Base-by-base conservation (phyloP, 2,329 filamentous ascomycete genomes). In the Penicillium decumbens region DNA sequence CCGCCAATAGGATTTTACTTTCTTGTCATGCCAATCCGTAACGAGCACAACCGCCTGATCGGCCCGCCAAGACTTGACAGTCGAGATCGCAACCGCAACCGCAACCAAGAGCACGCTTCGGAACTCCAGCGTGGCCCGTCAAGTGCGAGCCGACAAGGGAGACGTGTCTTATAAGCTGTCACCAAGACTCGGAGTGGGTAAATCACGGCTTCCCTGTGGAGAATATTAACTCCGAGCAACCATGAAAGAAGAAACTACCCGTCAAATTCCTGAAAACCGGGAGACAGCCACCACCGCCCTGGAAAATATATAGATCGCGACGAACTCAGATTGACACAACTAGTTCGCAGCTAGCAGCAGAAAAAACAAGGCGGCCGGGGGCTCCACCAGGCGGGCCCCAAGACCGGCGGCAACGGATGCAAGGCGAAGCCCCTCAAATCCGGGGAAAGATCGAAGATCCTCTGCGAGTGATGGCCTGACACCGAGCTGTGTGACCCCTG, bases 401-500 rank as follows among this genome's bases (percentile, higher is more conserved):
- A 37, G 15, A 15, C 15, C 25, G 27, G 47, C 23, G 27, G n/a
- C n/a, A 38, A 33, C 32, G 27, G 30, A 57, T 44, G 52, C 54
- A 57, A 55, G 54, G 47, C 29, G 30, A 32, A 10, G 18, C 9
- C 18, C 39, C 29, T 39, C 24, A 7, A 49, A 57, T 57, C 55
- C 23, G 55, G 54, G 52, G 57, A 50, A 57, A 40, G 40, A 47
- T 51, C 45, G 48, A 43, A 40, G 32, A 44, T 46, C 50, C 52
- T 46, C 55, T 57, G 57, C 53, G 45, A 56, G 55, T 55, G 27
- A 55, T 53, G 27, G 40, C 15, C 29, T 57, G 55, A 58, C 54
- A 51, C 53, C 43, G 44, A 43, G 13, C 39, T 49, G 56, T 60
- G 52, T 35, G 37, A 60, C 58, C 24, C 50, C 45, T 51, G 51